Conservation (phyloP, 73 alveolate genomes). For the Paramecium caudatum region DNA sequence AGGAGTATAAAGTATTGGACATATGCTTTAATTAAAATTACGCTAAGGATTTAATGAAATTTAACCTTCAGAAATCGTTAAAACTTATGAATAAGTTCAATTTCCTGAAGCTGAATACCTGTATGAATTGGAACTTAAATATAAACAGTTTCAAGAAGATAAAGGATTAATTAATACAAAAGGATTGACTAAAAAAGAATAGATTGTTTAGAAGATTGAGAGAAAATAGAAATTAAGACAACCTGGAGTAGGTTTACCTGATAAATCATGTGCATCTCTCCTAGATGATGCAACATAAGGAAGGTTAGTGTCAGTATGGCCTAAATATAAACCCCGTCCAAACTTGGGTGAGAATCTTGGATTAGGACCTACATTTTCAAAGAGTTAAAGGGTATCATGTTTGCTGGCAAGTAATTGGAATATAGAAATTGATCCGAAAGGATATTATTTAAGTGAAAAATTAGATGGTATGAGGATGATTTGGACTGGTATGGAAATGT, state of each 20-base stretch:
- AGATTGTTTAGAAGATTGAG: neutral
- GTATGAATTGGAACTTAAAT: conserved; percentile 26
- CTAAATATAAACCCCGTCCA: conserved; percentile 8
- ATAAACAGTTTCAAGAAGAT: neutral
- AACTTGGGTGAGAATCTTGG: conserved; percentile 43
- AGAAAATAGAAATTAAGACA: conserved; percentile 6
- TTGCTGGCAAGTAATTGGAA: neutral
- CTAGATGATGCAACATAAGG: conserved; percentile 45
- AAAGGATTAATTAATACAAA: conserved; percentile 1
- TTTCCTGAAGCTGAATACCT: conserved; percentile 42
- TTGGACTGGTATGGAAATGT: conserved; percentile 80
- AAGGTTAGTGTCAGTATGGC: conserved; percentile 36
- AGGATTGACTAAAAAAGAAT: conserved; percentile 3
- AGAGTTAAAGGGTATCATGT: conserved; percentile 47
- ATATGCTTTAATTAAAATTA: conserved; percentile 1
- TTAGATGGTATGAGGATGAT: conserved; percentile 79
- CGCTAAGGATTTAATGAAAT: conserved; percentile 53
- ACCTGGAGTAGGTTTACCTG: conserved; percentile 9
- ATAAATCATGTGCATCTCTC: neutral
- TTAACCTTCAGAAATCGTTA: conserved; percentile 50
- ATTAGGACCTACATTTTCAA: conserved; percentile 64
- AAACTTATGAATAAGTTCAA: neutral
- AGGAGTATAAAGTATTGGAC: neutral
- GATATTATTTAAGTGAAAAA: conserved; percentile 79
- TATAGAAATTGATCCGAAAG: conserved; percentile 60